phyloP scores from a whole-genome alignment of 306 rosid species.

The Gillenia trifoliata region DNA sequence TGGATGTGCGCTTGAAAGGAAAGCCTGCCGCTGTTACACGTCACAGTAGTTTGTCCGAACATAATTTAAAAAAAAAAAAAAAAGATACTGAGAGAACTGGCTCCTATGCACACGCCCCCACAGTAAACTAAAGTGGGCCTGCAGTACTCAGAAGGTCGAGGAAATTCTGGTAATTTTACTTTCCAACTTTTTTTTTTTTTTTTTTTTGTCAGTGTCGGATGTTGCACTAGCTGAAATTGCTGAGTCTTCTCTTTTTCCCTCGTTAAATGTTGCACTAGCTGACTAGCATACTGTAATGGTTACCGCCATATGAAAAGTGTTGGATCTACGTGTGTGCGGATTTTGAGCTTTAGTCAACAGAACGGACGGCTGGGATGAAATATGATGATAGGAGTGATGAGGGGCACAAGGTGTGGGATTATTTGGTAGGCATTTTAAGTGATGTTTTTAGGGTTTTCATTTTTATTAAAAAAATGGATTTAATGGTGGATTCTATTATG shows the following conservation, averaged over 20 bases:
- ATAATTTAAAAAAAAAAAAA: neutral
- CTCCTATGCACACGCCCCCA: neutral
- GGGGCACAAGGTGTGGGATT: neutral
- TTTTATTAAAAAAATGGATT: too few relatives aligned
- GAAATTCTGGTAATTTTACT: neutral
- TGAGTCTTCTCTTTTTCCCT: too few relatives aligned
- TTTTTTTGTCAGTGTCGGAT: too few relatives aligned
- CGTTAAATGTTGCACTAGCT: too few relatives aligned
- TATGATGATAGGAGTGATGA: neutral
- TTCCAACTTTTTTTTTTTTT: too few relatives aligned
- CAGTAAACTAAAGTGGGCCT: neutral
- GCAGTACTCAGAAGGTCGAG: neutral
- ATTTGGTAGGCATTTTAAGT: neutral
- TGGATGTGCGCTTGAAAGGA: neutral
- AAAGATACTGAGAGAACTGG: neutral
- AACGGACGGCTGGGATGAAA: slow-evolving; percentile 19
- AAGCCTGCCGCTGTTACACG: slow-evolving; percentile 39
- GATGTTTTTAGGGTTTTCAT: too few relatives aligned
- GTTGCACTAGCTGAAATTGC: too few relatives aligned
- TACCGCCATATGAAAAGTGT: slow-evolving; percentile 4
- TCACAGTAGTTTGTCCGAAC: slow-evolving; percentile 38
- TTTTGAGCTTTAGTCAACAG: neutral
- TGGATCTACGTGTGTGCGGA: neutral
- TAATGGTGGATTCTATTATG: too few relatives aligned
- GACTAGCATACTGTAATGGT: too few relatives aligned